Evolutionary conservation across 495 filamentous ascomycete species (phyloP), one percentile per base, ranked within the genome.

Genomic region (Podospora fimiseda): DNA sequence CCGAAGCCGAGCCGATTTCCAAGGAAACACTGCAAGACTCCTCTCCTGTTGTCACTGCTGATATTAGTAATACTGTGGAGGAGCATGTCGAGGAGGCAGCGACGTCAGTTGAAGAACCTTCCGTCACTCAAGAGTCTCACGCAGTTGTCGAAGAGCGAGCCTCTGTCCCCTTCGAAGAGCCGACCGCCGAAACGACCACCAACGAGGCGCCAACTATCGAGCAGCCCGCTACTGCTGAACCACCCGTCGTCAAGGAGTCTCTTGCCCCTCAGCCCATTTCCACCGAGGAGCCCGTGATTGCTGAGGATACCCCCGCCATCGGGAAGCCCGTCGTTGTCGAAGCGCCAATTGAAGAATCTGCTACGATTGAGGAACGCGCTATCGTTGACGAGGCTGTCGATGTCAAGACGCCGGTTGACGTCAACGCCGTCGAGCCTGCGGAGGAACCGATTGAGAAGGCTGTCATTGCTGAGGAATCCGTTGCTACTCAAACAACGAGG

Each of bases 391-490:
- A 56, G 49, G 15, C 54, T 51, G 5, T 36, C 47, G 37, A 41
- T 23, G 30, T 40, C 18, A 60, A 57, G 36, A 51, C 51, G 27
- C 20, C 51, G 9, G n/a, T 41, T 15, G 18, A 19, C 13, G n/a
- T 41, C 13, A n/a, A 19, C 13, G 38, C 36, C 37, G 55, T 44
- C 19, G 42, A 44, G 19, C 14, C 19, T 13, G 19, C 19, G 19
- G 20, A 21, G 19, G 23, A 21, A 14, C 18, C 42, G 18, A 22
- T 21, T 21, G 24, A 49, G 9, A 30, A 43, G 48, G 9, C 44
- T 51, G 52, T 27, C 36, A 9, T 21, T 38, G 36, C 8, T 43
- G 56, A 59, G 36, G 52, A 56, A 51, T 40, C 49, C 51, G 30
- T 30, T 23, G 14, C 15, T 40, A 38, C 15, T 43, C n/a, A n/a